phyloP scores from a whole-genome alignment of 2,329 filamentous ascomycete species.

The Sodiomyces alkalinus region DNA sequence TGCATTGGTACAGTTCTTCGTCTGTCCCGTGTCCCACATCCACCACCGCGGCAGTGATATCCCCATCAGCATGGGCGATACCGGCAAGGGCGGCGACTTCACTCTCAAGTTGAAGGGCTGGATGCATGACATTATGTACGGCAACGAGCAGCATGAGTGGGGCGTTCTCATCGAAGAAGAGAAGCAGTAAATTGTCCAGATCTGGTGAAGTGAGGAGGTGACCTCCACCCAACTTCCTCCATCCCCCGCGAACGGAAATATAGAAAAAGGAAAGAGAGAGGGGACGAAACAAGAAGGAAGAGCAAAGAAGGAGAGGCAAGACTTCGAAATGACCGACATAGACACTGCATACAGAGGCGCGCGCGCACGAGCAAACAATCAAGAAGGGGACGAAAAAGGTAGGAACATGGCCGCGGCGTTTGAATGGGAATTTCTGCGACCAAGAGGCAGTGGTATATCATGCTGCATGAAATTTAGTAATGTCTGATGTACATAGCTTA shows the following conservation, averaged over 20 bases:
- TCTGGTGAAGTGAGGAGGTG: not conserved
- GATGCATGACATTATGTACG: constrained; percentile 63
- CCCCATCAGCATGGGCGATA: constrained; percentile 41
- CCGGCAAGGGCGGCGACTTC: constrained; percentile 35
- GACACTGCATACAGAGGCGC: too few species aligned
- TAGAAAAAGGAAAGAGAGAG: not conserved
- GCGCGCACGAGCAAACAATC: too few species aligned
- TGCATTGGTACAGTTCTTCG: constrained; percentile 40
- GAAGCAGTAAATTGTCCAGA: constrained; percentile 21
- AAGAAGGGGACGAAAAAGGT: too few species aligned
- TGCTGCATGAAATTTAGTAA: not conserved
- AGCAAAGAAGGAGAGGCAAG: not conserved
- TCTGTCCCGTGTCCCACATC: constrained; percentile 52
- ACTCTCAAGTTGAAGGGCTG: constrained; percentile 50
- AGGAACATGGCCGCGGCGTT: too few species aligned
- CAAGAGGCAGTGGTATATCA: too few species aligned
- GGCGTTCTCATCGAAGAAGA: constrained; percentile 51
- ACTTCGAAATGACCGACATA: too few species aligned
- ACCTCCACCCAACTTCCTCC: too few species aligned
- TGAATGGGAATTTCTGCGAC: not conserved
- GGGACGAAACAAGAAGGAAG: not conserved
- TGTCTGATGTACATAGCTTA: not conserved
- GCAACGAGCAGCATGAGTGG: constrained; percentile 53
- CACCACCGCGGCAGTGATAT: constrained; percentile 52
- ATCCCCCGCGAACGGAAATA: not conserved